Percentiles rank a stretch among this genome's conserved stretches.
Conservation (phyloP, 2,329 filamentous ascomycete genomes). For the Penicillium sp. region DNA sequence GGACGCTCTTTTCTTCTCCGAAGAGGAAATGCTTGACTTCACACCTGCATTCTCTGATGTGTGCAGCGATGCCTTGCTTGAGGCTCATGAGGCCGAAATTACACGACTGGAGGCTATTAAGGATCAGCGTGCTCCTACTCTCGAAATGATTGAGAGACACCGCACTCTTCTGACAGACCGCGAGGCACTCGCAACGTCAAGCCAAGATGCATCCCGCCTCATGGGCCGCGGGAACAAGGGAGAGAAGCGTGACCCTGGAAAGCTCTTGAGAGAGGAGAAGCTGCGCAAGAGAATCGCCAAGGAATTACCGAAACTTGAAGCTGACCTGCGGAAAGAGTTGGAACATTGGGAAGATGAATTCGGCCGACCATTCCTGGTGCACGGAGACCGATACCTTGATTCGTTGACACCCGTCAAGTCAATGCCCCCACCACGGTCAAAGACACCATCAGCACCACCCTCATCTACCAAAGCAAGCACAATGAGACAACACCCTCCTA, state of each 20-base stretch:
- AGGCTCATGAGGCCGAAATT: constrained; percentile 92
- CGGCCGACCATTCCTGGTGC: constrained; percentile 86
- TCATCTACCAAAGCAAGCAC: constrained; percentile 27
- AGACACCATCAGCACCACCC: constrained; percentile 43
- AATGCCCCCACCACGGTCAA: constrained; percentile 60
- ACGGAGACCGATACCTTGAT: constrained; percentile 87
- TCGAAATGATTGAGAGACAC: constrained; percentile 80
- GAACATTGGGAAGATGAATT: constrained; percentile 92
- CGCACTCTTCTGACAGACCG: constrained; percentile 78
- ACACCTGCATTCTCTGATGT: constrained; percentile 96
- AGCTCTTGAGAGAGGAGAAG: constrained; percentile 92
- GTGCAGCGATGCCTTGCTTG: constrained; percentile 90
- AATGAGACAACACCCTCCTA: constrained; percentile 26
- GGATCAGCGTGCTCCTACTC: constrained; percentile 81
- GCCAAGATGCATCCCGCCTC: constrained; percentile 88
- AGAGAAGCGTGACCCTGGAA: constrained; percentile 89
- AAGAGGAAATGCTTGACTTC: constrained; percentile 98
- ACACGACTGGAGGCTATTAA: constrained; percentile 72
- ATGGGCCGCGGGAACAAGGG: constrained; percentile 91
- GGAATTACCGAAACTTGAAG: constrained; percentile 86
- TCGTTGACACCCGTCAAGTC: constrained; percentile 65
- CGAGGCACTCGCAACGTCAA: constrained; percentile 82
- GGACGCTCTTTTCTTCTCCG: constrained; percentile 90
- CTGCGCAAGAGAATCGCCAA: constrained; percentile 97
- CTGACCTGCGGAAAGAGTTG: constrained; percentile 76